A percentile compares a stretch with the other conserved stretches of the same genome.
These are phyloP conservation scores for Lunularia cruciata DNA, from an alignment of 225 moss, liverwort and hornwort species.

Conservation along the genomic window DNA sequence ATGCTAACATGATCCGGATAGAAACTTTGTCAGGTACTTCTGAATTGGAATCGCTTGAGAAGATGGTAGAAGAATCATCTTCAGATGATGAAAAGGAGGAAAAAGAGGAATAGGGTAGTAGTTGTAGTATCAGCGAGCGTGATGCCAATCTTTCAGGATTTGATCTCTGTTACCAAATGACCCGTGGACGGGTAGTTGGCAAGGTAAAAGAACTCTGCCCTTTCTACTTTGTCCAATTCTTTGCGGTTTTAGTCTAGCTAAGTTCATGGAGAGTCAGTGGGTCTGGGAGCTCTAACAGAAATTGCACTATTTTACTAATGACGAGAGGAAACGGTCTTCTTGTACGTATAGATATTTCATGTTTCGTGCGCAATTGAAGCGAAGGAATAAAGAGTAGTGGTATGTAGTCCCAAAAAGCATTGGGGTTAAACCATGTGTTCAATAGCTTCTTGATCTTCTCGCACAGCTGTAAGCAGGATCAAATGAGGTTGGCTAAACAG, in stretches of 20 bases:
- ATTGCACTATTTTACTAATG: not conserved
- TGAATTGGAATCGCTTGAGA: slow-evolving; percentile 87
- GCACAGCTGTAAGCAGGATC: too few species aligned
- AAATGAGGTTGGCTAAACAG: too few species aligned
- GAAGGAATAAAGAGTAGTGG: slow-evolving; percentile 6
- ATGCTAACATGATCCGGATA: slow-evolving; percentile 84
- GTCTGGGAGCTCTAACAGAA: not conserved
- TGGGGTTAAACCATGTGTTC: slow-evolving; percentile 8
- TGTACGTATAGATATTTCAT: slow-evolving; percentile 3
- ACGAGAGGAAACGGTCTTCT: slow-evolving; percentile 1
- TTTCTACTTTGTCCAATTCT: not conserved
- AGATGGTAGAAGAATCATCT: slow-evolving; percentile 54
- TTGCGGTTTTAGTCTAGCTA: slow-evolving; percentile 24
- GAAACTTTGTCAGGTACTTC: slow-evolving; percentile 86
- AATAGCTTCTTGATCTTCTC: too few species aligned
- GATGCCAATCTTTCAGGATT: not conserved
- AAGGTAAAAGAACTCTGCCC: not conserved
- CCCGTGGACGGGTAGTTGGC: not conserved
- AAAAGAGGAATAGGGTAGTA: slow-evolving; percentile 29
- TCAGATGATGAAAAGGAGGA: slow-evolving; percentile 51
- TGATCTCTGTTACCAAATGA: not conserved
- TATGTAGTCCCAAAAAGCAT: not conserved
- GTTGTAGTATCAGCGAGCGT: not conserved
- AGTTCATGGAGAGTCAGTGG: slow-evolving; percentile 16
- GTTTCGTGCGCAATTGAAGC: not conserved